Evolutionary conservation across 495 filamentous ascomycete genomes (phyloP).

Genomic region (Chaetomium tenue): DNA sequence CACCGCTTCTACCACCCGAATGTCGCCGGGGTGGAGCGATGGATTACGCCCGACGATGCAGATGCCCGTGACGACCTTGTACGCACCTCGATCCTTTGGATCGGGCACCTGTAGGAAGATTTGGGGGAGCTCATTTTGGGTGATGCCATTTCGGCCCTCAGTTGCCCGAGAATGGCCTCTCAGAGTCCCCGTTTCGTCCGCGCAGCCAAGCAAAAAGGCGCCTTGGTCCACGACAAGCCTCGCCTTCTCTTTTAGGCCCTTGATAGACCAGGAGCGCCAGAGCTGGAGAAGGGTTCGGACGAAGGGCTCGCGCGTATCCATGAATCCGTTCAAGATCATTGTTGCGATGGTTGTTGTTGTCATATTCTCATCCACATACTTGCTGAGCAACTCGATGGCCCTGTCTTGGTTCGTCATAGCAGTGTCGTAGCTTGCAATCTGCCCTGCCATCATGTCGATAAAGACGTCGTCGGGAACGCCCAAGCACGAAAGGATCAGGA

Average conservation of each 20-base stretch:
- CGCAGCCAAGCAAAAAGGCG: constrained; percentile 83
- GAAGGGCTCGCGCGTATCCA: constrained; percentile 73
- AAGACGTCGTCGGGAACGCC: constrained; percentile 71
- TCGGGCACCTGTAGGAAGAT: constrained; percentile 82
- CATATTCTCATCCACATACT: constrained; percentile 81
- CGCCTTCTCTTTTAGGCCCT: constrained; percentile 88
- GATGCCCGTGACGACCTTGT: constrained; percentile 68
- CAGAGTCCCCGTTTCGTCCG: constrained; percentile 77
- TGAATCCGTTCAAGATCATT: constrained; percentile 80
- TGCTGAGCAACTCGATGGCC: constrained; percentile 65
- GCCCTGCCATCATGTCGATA: constrained; percentile 58
- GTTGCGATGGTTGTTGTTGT: constrained; percentile 68
- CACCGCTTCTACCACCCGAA: constrained; percentile 83
- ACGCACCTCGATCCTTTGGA: constrained; percentile 48
- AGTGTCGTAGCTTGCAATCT: constrained; percentile 61
- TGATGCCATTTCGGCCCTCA: constrained; percentile 35
- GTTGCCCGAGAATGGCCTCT: constrained; percentile 55
- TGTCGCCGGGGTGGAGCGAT: constrained; percentile 89
- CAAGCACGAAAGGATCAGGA: constrained; percentile 74
- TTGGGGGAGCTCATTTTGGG: constrained; percentile 62
- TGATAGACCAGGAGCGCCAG: constrained; percentile 81
- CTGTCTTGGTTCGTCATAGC: constrained; percentile 63
- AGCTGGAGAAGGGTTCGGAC: constrained; percentile 67
- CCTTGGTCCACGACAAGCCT: constrained; percentile 77
- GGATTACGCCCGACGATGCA: constrained; percentile 90